Percentiles rank a stretch among this genome's conserved stretches.
These are phyloP conservation scores for Linum usitatissimum DNA, from an alignment of 345 rosid species.

Conservation along the genomic window DNA sequence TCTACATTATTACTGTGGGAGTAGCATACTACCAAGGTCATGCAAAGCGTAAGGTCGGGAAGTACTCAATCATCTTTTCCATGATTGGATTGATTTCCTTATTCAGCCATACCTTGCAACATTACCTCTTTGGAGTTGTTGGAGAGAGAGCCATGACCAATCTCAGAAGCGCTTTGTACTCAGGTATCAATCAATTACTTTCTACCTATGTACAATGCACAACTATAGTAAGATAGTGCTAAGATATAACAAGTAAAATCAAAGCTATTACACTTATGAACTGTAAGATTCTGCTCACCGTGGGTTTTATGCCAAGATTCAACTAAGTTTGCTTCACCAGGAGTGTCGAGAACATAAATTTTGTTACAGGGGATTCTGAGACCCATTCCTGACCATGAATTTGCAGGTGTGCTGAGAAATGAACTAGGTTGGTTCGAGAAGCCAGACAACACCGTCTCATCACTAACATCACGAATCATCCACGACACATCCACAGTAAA, in stretches of 20 bases:
- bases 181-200: slow-evolving; percentile 26
- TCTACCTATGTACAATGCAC: neutral
- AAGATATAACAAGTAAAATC: neutral
- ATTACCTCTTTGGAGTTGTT: slow-evolving; percentile 52
- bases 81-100: slow-evolving; percentile 38
- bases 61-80: slow-evolving; percentile 36
- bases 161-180: slow-evolving; percentile 40
- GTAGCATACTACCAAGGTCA: slow-evolving; percentile 33
- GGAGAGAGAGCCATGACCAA: slow-evolving; percentile 62
- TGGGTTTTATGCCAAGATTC: no score
- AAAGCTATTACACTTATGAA: no score
- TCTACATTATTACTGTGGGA: slow-evolving; percentile 46
- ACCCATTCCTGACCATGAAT: no score
- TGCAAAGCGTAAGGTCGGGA: slow-evolving; percentile 32
- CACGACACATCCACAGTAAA: slow-evolving; percentile 50
- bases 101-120: slow-evolving; percentile 47
- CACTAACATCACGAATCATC: slow-evolving; percentile 38
- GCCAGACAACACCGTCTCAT: slow-evolving; percentile 37
- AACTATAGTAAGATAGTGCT: neutral
- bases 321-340: no score
- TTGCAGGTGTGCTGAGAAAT: slow-evolving; percentile 40
- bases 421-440: slow-evolving; percentile 62
- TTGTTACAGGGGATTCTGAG: neutral
- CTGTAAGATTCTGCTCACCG: no score
- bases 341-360: neutral